phyloP scores from a whole-genome alignment of 2,329 filamentous ascomycete genomes.

The Xylariaceae sp. region DNA sequence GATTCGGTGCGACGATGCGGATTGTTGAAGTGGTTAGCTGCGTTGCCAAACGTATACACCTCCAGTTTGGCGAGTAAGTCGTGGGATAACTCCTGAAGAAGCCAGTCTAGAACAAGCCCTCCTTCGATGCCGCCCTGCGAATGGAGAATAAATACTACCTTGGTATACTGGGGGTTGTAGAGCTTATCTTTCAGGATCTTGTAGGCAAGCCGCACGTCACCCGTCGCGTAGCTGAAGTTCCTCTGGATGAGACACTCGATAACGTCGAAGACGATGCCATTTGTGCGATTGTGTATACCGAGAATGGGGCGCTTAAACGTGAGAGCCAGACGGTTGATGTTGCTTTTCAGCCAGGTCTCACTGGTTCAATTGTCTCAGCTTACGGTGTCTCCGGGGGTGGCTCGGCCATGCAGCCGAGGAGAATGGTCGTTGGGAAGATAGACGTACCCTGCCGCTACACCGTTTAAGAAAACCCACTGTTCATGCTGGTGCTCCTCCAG shows the following conservation, averaged over 20 bases:
- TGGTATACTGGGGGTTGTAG: conserved; percentile 56
- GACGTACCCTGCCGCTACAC: conserved; percentile 57
- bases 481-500: conserved; percentile 53
- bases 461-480: conserved; percentile 77
- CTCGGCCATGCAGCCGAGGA: neutral
- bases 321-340: conserved; percentile 63
- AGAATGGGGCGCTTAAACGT: conserved; percentile 67
- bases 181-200: conserved; percentile 58
- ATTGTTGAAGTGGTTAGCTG: conserved; percentile 78
- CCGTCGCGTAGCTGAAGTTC: conserved; percentile 66
- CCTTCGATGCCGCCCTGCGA: conserved; percentile 74
- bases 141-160: conserved; percentile 69
- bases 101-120: conserved; percentile 68
- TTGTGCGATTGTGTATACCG: conserved; percentile 72
- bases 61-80: conserved; percentile 64
- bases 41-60: conserved; percentile 73
- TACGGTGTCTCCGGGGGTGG: conserved; percentile 1
- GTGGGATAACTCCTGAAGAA: conserved; percentile 65
- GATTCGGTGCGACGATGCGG: conserved; percentile 51
- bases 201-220: conserved; percentile 60
- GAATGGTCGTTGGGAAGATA: neutral
- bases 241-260: conserved; percentile 74
- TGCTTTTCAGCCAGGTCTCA: conserved; percentile 62
- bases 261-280: conserved; percentile 69
- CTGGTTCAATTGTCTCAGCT: conserved; percentile 30